Evolutionary conservation across 371 early-diverging fungal species (phyloP), one percentile per base, ranked within the genome.

Genomic region (Paraphysoderma sedebokerense): DNA sequence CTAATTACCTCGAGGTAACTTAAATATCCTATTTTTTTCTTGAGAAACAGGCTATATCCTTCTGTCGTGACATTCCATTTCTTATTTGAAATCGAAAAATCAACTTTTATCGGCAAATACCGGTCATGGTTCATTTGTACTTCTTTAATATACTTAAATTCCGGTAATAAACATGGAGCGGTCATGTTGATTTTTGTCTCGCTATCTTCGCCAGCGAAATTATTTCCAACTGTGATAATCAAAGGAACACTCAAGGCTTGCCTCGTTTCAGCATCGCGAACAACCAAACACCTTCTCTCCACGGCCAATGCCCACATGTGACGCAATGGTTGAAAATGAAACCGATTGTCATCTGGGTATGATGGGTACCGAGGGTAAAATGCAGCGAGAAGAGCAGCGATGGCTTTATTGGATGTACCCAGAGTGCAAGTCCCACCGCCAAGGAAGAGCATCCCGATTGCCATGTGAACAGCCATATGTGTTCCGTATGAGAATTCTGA

Each of bases 281-380:
- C 67, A 22, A 83, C 66, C 19, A 90, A 53, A 59, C 82, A 81
- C 26, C 90, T 66, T 9, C 69, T 64, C 46, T 85, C 82, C 0
- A 81, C 63, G 11, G 88, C 88, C 32, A 90, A 53, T 0, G 75
- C 76, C 93, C 93, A 92, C 28, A 92, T 51, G 62, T 89, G 89
- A 22, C 93, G 65, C 57, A 87, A 76, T 0, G 77, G 76, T 55
- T 91, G 90, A 31, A 84, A 47, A 55, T 89, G 87, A 20, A 71
- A 69, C 27, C 70, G 59, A 51, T 90, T 86, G 56, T 88, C 87
- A 8, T 54, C 55, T 0, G 74, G 62, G 2, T 59, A 54, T 40
- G 51, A 51, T 12, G 62, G 49, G 24, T 74, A 82, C n/a, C 77
- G 67, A 11, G 91, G 90, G 54, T 77, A 91, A 11, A 87, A 65